phyloP scores from a whole-genome alignment of 805 yeast genomes.

The Nakazawaea ernobii region DNA sequence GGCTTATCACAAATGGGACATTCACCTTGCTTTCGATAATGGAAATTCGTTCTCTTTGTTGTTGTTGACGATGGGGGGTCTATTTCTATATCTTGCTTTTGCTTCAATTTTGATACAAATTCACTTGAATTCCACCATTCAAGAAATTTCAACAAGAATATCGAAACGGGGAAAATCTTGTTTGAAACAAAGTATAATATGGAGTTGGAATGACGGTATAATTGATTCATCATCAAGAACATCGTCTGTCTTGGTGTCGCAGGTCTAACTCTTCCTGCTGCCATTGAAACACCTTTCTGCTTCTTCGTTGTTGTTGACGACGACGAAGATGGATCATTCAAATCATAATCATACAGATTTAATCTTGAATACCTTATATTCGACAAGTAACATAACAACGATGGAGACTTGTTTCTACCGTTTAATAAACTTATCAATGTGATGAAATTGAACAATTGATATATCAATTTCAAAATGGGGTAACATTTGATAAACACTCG shows the following conservation, averaged over 20 bases:
- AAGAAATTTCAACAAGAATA: constrained; percentile 73
- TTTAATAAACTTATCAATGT: constrained; percentile 62
- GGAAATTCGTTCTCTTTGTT: constrained; percentile 11
- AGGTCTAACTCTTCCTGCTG: constrained; percentile 26
- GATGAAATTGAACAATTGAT: constrained; percentile 45
- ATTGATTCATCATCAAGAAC: constrained; percentile 7
- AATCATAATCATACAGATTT: constrained; percentile 42
- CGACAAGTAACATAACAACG: constrained; percentile 54
- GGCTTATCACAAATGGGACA: constrained; percentile 70
- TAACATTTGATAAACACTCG: constrained; percentile 49
- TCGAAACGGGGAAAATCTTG: constrained; percentile 70
- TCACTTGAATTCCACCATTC: constrained; percentile 93
- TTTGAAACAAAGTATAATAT: constrained; percentile 14
- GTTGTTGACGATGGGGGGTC: constrained; percentile 41
- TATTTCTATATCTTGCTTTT: constrained; percentile 40
- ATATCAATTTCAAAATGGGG: constrained; percentile 48
- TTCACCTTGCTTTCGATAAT: constrained; percentile 1
- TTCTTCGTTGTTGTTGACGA: constrained; percentile 4
- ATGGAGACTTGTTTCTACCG: constrained; percentile 58
- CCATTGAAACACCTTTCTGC: constrained; percentile 12
- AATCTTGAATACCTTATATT: constrained; percentile 63
- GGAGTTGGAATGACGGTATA: constrained; percentile 12
- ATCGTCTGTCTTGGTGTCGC: constrained; percentile 33
- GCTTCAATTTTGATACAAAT: constrained; percentile 53
- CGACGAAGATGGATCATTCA: constrained; percentile 22